Conservation (phyloP, 495 filamentous ascomycete genomes). For the Aspergillus wentii region DNA sequence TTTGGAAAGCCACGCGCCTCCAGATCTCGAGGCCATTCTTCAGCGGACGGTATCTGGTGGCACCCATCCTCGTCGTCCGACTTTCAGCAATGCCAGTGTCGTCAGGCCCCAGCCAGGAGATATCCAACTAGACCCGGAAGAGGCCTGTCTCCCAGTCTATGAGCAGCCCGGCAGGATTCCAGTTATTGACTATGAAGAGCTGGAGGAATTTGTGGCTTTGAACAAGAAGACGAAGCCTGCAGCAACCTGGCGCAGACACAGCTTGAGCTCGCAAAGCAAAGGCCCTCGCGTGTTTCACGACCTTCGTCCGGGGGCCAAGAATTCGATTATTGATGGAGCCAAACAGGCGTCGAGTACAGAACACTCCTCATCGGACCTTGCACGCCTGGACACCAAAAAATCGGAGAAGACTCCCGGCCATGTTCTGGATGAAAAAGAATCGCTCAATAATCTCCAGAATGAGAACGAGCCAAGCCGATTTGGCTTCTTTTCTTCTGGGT, state of each 20-base stretch:
- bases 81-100: conserved; percentile 55
- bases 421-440: conserved; percentile 26
- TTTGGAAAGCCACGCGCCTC: conserved; percentile 52
- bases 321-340: conserved; percentile 16
- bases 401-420: conserved; percentile 21
- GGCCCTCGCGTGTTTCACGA: conserved; percentile 59
- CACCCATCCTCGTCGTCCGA: conserved; percentile 57
- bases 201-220: conserved; percentile 79
- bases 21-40: conserved; percentile 55
- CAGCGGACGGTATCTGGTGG: conserved; percentile 67
- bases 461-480: conserved; percentile 67
- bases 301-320: conserved; percentile 41
- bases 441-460: conserved; percentile 30
- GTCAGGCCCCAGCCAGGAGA: conserved; percentile 42
- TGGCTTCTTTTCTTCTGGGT: conserved; percentile 92
- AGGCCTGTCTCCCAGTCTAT: conserved; percentile 71
- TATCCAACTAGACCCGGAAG: conserved; percentile 50
- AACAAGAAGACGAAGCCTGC: conserved; percentile 37
- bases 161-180: conserved; percentile 53
- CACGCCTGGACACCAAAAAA: conserved; percentile 12
- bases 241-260: conserved; percentile 40
- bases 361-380: conserved; percentile 16
- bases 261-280: conserved; percentile 46
- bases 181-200: conserved; percentile 79
- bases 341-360: conserved; percentile 29